Evolutionary conservation across 2,329 filamentous ascomycete genomes (phyloP).

Genomic region (Aspergillus proliferans): DNA sequence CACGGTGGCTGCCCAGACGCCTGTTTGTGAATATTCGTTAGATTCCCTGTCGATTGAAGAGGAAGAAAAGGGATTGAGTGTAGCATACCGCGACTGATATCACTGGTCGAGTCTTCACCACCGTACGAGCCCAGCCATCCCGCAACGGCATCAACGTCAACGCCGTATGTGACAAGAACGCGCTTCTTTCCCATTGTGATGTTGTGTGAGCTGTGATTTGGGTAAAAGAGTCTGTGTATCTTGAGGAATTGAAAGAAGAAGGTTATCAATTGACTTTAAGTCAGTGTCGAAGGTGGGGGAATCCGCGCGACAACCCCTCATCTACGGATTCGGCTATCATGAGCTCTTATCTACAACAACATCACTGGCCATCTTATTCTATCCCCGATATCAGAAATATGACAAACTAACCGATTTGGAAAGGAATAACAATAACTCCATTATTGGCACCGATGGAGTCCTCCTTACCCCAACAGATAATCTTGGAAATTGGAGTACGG

Average conservation of each 20-base stretch:
- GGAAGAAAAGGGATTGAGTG: no score
- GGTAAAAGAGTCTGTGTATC: no score
- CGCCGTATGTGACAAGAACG: slow-evolving; percentile 24
- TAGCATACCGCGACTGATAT: slow-evolving; percentile 23
- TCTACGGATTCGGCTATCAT: not conserved
- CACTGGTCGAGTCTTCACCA: slow-evolving; percentile 27
- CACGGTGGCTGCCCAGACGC: slow-evolving; percentile 62
- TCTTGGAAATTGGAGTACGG: not conserved
- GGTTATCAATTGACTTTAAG: not conserved
- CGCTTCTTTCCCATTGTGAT: slow-evolving; percentile 16
- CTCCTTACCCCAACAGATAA: not conserved
- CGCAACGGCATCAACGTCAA: slow-evolving; percentile 29
- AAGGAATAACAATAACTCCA: not conserved
- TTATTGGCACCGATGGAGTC: not conserved
- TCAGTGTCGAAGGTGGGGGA: not conserved
- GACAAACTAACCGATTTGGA: not conserved
- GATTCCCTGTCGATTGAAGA: no score
- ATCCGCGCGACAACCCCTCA: not conserved
- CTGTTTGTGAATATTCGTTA: slow-evolving; percentile 21
- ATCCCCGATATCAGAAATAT: not conserved
- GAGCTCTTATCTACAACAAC: no score
- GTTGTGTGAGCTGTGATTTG: not conserved
- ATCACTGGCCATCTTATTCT: not conserved
- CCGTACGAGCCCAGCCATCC: slow-evolving; percentile 30
- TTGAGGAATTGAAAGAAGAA: not conserved